Evolutionary conservation across 805 yeast genomes (phyloP), one percentile per base, ranked within the genome.

Genomic region (Lachancea sp.): DNA sequence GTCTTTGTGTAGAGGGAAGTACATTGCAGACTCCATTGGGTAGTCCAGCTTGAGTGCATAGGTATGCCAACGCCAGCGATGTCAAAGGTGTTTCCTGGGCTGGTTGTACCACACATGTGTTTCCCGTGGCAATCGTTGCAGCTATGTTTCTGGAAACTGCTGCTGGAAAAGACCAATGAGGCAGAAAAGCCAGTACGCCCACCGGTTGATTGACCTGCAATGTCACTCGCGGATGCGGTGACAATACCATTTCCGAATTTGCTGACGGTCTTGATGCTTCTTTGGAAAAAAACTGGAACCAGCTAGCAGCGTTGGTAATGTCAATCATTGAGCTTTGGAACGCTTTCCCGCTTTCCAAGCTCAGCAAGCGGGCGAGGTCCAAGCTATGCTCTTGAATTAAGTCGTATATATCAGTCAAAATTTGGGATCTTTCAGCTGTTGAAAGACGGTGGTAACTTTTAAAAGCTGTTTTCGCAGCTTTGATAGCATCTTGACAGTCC

Each of bases 221-320:
- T 16, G 20, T 33, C 18, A 16, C 13, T 33, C 36, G 36, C 3
- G 18, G 36, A 33, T 29, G 15, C 4, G 31, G 36, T 13, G 20
- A 33, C 6, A 4, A 9, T 33, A 5, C 20, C 36, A 33, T 10
- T 12, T 12, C 36, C 15, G 81, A 53, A 48, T 84, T 78, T 48
- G 81, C 71, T 38, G 61, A 57, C 22, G 76, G 63, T 54, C 88
- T 73, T 33, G 88, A 85, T 7, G 91, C 91, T 53, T 80, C 85
- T 62, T 84, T 93, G 22, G 86, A 68, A 62, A 81, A 86, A 93
- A 95, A 85, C 54, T 82, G 84, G 60, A 82, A 79, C 60, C 80
- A 85, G 15, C 79, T 72, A 1, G 87, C 82, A 9, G 84, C 81
- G 53, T 81, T 79, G 41, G 57, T 61, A 25, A 84, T 72, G 60